Evolutionary conservation across 2,329 filamentous ascomycete genomes (phyloP).

Genomic region (Penicillium sp.): DNA sequence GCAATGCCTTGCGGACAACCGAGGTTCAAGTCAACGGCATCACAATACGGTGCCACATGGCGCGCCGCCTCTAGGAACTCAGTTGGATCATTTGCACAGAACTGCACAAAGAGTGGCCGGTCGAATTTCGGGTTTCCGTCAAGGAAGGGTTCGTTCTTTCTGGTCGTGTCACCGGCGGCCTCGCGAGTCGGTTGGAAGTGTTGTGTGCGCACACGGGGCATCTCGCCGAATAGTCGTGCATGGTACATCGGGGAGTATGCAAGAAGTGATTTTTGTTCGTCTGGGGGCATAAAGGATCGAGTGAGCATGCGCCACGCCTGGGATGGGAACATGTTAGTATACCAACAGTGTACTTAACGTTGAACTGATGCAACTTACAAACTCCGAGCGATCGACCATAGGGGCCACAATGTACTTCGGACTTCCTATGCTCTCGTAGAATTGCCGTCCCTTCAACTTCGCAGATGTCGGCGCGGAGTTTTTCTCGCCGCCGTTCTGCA

Average conservation of each 20-base stretch:
- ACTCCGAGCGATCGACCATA: slow-evolving; percentile 98
- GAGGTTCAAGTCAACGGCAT: slow-evolving; percentile 92
- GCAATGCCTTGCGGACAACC: slow-evolving; percentile 97
- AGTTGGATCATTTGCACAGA: slow-evolving; percentile 63
- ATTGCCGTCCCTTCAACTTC: slow-evolving; percentile 80
- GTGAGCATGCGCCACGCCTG: slow-evolving; percentile 96
- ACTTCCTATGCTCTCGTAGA: slow-evolving; percentile 92
- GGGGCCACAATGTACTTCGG: slow-evolving; percentile 89
- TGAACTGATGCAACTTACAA: slow-evolving; percentile 59
- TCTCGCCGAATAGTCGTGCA: slow-evolving; percentile 80
- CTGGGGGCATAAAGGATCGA: slow-evolving; percentile 79
- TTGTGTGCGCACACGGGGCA: slow-evolving; percentile 69
- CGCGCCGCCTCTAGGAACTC: slow-evolving; percentile 63
- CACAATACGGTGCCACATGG: slow-evolving; percentile 80
- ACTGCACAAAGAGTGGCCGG: slow-evolving; percentile 90
- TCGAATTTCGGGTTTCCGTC: slow-evolving; percentile 86
- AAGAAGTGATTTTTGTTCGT: slow-evolving; percentile 65
- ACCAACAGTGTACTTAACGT: background rate
- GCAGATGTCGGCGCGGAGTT: slow-evolving; percentile 19
- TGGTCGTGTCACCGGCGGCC: slow-evolving; percentile 23
- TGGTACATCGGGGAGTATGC: slow-evolving; percentile 97
- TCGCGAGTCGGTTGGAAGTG: slow-evolving; percentile 71
- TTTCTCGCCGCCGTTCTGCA: slow-evolving; percentile 19
- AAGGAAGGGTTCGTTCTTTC: slow-evolving; percentile 54
- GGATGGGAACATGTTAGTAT: slow-evolving; percentile 15